Conservation (phyloP, 2,329 filamentous ascomycete genomes). For the Venturia oleaginea region DNA sequence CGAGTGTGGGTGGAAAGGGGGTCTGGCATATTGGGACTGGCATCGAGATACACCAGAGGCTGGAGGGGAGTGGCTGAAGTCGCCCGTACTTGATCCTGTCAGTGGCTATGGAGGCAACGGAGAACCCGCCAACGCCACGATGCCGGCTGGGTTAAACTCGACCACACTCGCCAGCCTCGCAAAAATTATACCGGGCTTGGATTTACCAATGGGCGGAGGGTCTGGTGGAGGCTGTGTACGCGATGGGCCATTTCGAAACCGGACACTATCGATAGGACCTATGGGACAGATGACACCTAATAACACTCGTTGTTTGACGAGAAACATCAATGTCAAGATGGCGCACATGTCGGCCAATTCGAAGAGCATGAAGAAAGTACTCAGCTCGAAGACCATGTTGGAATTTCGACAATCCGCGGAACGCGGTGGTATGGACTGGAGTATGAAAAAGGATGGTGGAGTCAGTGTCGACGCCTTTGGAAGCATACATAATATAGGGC, state of each 20-base stretch:
- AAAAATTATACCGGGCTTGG: too few species aligned
- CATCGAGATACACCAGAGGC: constrained; percentile 20
- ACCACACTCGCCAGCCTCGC: too few species aligned
- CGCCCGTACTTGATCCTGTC: constrained; percentile 18
- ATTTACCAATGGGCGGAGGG: too few species aligned
- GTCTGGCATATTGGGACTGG: constrained; percentile 21
- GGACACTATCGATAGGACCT: constrained; percentile 8
- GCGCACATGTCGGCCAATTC: background rate
- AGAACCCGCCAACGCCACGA: background rate
- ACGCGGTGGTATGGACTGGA: too few species aligned
- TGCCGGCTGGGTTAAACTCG: background rate
- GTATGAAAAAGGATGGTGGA: too few species aligned
- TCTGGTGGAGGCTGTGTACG: constrained; percentile 6
- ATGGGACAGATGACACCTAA: background rate
- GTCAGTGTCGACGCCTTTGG: background rate
- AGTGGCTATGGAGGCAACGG: constrained; percentile 13
- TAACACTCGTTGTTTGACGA: constrained; percentile 7
- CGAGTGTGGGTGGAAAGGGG: constrained; percentile 21
- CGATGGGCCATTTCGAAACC: constrained; percentile 14
- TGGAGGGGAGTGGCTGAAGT: constrained; percentile 17
- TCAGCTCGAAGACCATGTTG: background rate
- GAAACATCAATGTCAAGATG: background rate
- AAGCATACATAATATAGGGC: constrained; percentile 8
- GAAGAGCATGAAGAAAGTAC: background rate
- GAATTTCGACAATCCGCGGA: background rate